These are phyloP conservation scores for Oryza meridionalis DNA, from an alignment of 176 grass and related monocot genomes.

Conservation along the genomic window DNA sequence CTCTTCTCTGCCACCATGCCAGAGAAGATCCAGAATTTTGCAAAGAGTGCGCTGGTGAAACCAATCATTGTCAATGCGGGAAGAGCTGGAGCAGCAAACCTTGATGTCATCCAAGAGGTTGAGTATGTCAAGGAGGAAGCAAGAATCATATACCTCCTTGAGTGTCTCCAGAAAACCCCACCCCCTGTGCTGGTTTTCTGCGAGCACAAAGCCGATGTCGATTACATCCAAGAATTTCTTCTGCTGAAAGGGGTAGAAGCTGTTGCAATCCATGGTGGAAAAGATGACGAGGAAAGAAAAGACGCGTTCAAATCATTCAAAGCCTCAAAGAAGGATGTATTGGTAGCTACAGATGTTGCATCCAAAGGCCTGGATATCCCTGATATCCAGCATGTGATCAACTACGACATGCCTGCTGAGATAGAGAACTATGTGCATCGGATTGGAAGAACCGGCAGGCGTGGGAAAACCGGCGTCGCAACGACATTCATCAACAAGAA, in stretches of 20 bases:
- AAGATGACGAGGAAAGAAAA: constrained; percentile 95
- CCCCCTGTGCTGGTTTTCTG: constrained; percentile 91
- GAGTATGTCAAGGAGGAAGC: constrained; percentile 97
- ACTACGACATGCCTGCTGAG: constrained; percentile 92
- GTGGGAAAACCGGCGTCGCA: constrained; percentile 85
- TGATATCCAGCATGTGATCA: constrained; percentile 95
- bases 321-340: constrained; percentile 69
- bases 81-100: constrained; percentile 87
- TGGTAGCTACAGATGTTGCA: constrained; percentile 92
- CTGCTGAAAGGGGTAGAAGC: constrained; percentile 93
- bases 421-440: constrained; percentile 95
- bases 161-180: constrained; percentile 91
- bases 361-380: constrained; percentile 96
- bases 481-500: constrained; percentile 99
- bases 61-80: constrained; percentile 87
- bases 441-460: constrained; percentile 87
- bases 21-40: constrained; percentile 89
- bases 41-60: constrained; percentile 81
- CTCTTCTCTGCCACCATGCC: constrained; percentile 97
- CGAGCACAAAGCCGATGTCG: constrained; percentile 87
- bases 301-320: constrained; percentile 76
- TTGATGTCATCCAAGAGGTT: constrained; percentile 96
- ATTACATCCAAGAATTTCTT: constrained; percentile 93
- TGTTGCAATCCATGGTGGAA: constrained; percentile 85
- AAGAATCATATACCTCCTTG: constrained; percentile 85